Base-by-base conservation (phyloP, 2,329 filamentous ascomycete genomes). In the Leptographium wingfieldii region DNA sequence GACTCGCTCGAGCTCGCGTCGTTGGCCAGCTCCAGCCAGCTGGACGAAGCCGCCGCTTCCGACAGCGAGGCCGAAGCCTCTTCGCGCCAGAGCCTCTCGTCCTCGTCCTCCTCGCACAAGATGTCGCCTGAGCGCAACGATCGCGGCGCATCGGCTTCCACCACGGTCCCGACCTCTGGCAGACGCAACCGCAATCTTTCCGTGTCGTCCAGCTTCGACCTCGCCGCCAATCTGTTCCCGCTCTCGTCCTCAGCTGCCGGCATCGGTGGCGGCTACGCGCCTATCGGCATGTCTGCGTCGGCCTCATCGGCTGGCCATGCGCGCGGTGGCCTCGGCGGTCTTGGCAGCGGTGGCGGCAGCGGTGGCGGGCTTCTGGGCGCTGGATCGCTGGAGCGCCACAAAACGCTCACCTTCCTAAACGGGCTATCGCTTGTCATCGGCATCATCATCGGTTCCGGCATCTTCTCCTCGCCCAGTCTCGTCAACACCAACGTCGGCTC, bases 1-100 rank as follows among this genome's bases (percentile, higher is more conserved):
- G 94, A 99, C 79, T 97, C 92, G 55, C 84, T 99, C 69, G 94
- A 99, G 77, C 87, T 99, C 61, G 94, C 92, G 62, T 96, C 92
- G 58, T 84, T 99, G 64, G 94, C 92, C 62, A 95, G 90, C 63
- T 92, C 88, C 46, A 90, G 87, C 66, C 82, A 66, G 63, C 51
- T 80, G 58, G 78, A 76, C 56, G 82, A 81, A 55, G 76, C 86
- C 19, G 82, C 86, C 19, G 82, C 87, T 53, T 27, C 29, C 59
- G 78, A 76, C 56, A 82, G 81, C 56, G 80, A 80, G 63, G 82
- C 80, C 22, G 80, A 74, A n/a, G 88, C 87, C 10, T 82, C 87
- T 49, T 96, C 91, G 3, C 82, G 85, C 48, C 90, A 88, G n/a
- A 92, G 90, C 66, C 84, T 92, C 67, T 89, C 91, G 16, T 97